Evolutionary conservation across 2,329 filamentous ascomycete genomes (phyloP).

Genomic region (Botryotinia narcissicola): DNA sequence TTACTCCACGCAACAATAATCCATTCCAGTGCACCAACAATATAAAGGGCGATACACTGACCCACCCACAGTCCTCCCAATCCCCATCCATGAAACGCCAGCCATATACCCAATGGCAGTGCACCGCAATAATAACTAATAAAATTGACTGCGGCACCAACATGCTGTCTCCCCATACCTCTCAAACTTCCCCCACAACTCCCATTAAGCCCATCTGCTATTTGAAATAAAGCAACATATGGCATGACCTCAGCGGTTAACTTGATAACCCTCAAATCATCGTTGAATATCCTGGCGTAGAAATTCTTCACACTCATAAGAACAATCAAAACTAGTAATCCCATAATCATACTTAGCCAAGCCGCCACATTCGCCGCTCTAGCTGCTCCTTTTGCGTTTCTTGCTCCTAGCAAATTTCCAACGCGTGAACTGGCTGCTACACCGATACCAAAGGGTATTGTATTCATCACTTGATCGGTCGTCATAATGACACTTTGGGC

Average conservation of each 20-base stretch:
- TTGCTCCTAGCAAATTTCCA: constrained; percentile 75
- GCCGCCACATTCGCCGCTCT: constrained; percentile 75
- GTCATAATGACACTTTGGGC: constrained; percentile 91
- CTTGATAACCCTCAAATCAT: constrained; percentile 67
- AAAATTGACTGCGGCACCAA: constrained; percentile 79
- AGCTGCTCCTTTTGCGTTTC: constrained; percentile 62
- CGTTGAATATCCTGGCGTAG: constrained; percentile 78
- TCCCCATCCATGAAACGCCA: constrained; percentile 85
- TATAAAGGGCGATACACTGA: constrained; percentile 75
- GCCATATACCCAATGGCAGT: constrained; percentile 75
- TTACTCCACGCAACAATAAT: constrained; percentile 72
- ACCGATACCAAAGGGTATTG: constrained; percentile 82
- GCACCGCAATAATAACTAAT: constrained; percentile 82
- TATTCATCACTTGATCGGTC: constrained; percentile 74
- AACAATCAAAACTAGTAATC: constrained; percentile 62
- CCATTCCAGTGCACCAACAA: constrained; percentile 79
- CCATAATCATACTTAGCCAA: constrained; percentile 67
- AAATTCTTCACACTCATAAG: constrained; percentile 69
- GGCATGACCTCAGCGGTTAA: constrained; percentile 79
- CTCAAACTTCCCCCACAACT: constrained; percentile 77
- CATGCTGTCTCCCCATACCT: constrained; percentile 83
- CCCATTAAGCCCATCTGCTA: constrained; percentile 83
- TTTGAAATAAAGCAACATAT: constrained; percentile 85
- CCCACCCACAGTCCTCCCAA: constrained; percentile 78
- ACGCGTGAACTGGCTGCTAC: constrained; percentile 76